These are phyloP conservation scores for Thraustochytrium striatum DNA, from an alignment of 352 stramenopile genomes.

Conservation along the genomic window DNA sequence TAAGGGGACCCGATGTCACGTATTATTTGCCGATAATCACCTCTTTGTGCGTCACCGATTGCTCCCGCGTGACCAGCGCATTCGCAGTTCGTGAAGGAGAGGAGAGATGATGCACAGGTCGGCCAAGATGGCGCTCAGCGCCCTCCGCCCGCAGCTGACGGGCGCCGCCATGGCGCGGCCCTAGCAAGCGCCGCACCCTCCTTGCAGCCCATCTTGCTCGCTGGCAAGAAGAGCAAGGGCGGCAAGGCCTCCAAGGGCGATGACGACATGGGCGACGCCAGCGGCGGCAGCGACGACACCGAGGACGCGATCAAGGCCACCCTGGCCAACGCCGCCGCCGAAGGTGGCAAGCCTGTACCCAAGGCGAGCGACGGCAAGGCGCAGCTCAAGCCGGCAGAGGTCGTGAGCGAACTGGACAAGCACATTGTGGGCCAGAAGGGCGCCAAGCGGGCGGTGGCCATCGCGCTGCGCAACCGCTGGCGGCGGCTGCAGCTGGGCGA, in stretches of 20 bases:
- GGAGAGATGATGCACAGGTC: no score
- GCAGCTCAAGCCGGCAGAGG: constrained; percentile 77
- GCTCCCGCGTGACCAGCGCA: no score
- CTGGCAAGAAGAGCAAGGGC: neutral
- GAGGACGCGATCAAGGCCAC: neutral
- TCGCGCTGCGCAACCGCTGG: constrained; percentile 97
- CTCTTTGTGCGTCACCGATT: no score
- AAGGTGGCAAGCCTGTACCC: neutral
- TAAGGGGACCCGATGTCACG: no score
- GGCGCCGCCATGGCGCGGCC: no score
- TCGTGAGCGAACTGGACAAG: constrained; percentile 90
- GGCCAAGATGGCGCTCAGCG: no score
- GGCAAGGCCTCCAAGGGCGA: neutral
- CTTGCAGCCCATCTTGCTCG: neutral
- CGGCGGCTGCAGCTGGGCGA: constrained; percentile 88
- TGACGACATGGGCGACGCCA: neutral
- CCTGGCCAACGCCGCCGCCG: neutral
- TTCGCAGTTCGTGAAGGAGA: no score
- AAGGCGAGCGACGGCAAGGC: neutral
- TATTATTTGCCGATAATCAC: no score
- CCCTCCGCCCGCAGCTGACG: no score
- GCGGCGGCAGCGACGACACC: neutral
- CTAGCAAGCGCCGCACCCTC: no score
- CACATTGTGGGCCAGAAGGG: constrained; percentile 95
- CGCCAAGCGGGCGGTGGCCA: constrained; percentile 94